These are phyloP conservation scores for Pichia thaimueangensis DNA, from an alignment of 805 yeast genomes.

Conservation along the genomic window DNA sequence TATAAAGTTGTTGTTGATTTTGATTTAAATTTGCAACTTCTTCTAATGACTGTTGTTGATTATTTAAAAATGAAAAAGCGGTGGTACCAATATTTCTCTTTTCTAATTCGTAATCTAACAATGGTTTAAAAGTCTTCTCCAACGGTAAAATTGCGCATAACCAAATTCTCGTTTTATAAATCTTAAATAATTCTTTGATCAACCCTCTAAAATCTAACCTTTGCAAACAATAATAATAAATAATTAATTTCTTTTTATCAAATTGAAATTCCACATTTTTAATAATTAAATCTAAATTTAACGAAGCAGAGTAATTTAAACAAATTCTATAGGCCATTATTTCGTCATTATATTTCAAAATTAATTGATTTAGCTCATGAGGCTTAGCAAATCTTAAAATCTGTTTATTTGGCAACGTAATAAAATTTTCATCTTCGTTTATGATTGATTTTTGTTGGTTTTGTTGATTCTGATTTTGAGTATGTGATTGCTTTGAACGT, in stretches of 20 bases:
- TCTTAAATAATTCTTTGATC: slow-evolving; percentile 66
- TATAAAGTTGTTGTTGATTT: slow-evolving; percentile 17
- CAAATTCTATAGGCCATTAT: slow-evolving; percentile 65
- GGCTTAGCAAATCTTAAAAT: slow-evolving; percentile 71
- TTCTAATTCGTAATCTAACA: slow-evolving; percentile 27
- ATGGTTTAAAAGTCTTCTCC: slow-evolving; percentile 28
- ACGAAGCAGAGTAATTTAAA: slow-evolving; percentile 34
- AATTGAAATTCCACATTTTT: slow-evolving; percentile 77
- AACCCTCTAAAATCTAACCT: slow-evolving; percentile 69
- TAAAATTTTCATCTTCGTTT: slow-evolving; percentile 52
- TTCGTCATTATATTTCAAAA: slow-evolving; percentile 64
- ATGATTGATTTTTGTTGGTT: slow-evolving; percentile 29
- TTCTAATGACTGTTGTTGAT: neutral
- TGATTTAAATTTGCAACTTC: neutral
- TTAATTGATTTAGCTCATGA: slow-evolving; percentile 56
- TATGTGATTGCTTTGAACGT: slow-evolving; percentile 12
- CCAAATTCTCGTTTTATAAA: slow-evolving; percentile 79
- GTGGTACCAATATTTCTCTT: slow-evolving; percentile 13
- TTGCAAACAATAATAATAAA: slow-evolving; percentile 58
- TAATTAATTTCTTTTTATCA: slow-evolving; percentile 70
- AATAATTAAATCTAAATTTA: slow-evolving; percentile 47
- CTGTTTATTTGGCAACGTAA: slow-evolving; percentile 73
- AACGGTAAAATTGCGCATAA: slow-evolving; percentile 59
- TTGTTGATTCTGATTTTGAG: slow-evolving; percentile 20
- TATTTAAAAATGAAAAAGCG: neutral